Conservation (phyloP, 2,329 filamentous ascomycete species). For the Sporothrix brunneoviolacea region DNA sequence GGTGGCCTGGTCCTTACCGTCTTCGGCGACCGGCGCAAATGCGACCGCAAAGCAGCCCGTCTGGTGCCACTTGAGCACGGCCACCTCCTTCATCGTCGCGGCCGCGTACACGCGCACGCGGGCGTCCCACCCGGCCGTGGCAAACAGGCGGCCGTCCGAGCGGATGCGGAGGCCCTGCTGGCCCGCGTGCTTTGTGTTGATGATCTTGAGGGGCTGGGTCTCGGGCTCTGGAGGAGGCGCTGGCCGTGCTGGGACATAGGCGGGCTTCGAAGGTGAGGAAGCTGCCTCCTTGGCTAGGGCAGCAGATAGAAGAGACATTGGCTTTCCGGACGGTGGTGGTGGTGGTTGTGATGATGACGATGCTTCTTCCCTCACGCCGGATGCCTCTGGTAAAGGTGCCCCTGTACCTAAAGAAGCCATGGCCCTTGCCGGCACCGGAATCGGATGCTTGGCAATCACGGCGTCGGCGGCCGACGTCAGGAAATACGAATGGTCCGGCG, state of each 20-base stretch:
- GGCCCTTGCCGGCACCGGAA: slow-evolving; percentile 34
- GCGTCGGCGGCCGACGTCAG: slow-evolving; percentile 80
- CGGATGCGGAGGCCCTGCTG: slow-evolving; percentile 76
- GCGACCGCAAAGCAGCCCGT: slow-evolving; percentile 77
- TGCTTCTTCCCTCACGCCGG: no score
- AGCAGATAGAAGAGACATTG: slow-evolving; percentile 25
- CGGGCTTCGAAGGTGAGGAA: background rate
- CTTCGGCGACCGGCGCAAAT: slow-evolving; percentile 54
- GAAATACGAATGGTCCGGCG: slow-evolving; percentile 49
- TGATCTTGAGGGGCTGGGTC: slow-evolving; percentile 48
- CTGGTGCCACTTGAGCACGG: slow-evolving; percentile 90
- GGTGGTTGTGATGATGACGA: background rate
- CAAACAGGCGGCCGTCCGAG: slow-evolving; percentile 74
- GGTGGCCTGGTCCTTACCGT: background rate
- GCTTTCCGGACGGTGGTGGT: background rate
- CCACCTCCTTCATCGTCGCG: slow-evolving; percentile 77
- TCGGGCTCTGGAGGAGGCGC: slow-evolving; percentile 15
- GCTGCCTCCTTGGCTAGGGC: slow-evolving; percentile 20
- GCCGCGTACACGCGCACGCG: slow-evolving; percentile 73
- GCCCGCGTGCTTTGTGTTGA: slow-evolving; percentile 81
- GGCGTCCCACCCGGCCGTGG: slow-evolving; percentile 89
- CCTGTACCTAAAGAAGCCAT: no score
- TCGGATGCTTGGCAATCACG: slow-evolving; percentile 66
- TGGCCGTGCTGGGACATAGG: slow-evolving; percentile 6
- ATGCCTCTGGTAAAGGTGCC: no score